Evolutionary conservation across 2,329 filamentous ascomycete genomes (phyloP), one percentile per base, ranked within the genome.

Genomic region (Falciphora oryzae): DNA sequence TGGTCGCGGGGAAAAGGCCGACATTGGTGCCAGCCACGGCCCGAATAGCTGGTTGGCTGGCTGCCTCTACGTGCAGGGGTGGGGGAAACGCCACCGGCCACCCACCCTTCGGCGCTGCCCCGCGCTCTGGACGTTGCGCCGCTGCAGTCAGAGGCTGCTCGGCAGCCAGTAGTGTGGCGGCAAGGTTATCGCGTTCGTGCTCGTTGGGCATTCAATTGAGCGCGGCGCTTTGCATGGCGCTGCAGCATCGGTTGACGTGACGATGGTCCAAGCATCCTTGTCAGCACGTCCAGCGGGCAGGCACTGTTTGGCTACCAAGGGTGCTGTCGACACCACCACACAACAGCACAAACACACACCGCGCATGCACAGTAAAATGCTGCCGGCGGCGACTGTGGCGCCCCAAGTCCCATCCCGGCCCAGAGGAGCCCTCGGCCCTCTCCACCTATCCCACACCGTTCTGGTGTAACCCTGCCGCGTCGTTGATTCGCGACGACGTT

Each of bases 1-100:
- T 61, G 25, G 29, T 16, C n/a, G 59, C 29, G 58, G 59, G 59
- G 59, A 13, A 61, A 38, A 35, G 22, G 59, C 59, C 22, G 27
- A 44, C 38, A 27, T 2, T 44, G 59, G 31, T 38, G 59, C 32
- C 61, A 53, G 63, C 58, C 61, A 59, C 57, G 10, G 32, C 2
- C 4, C 3, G 29, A 29, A 6, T 3, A 29, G 29, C 32, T 35
- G 32, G 10, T 14, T 10, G 32, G 32, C 22, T 53, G 22, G 44
- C 44, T 53, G 44, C 44, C n/a, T 25, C 44, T 11, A 7, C 44
- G 44, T 7, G 44, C 44, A 18, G 18, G 22, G 44, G 22, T 1
- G 3, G 22, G 22, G 18, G 22, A 53, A 53, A 11, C 8, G 44
- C 44, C 18, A 53, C n/a, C 22, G 44, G 44, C 44, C 44, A 53